Base-by-base conservation (phyloP, 768 basidiomycete species). In the Phanerochaete sordida region DNA sequence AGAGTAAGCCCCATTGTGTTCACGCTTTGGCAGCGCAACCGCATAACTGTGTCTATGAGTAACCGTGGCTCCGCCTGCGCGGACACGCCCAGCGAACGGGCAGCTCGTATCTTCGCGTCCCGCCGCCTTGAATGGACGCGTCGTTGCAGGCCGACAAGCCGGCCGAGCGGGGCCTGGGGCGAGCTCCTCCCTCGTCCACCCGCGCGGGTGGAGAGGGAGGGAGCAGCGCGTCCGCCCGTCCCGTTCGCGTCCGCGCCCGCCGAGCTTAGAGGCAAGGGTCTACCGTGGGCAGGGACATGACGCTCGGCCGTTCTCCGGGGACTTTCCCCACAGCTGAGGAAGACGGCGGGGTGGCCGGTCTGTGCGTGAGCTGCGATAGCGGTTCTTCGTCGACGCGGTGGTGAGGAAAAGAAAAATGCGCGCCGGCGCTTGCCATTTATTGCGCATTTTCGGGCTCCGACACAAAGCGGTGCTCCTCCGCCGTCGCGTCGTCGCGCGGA, bases 1-100 rank as follows among this genome's bases (percentile, higher is more conserved):
- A 90, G 87, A 91, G 88, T 90, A 87, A 91, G 90, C 90, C 90
- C 90, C 90, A 90, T 91, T 91, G 84, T 81, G 90, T 90, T 89
- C 80, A 84, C 74, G 80, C 59, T 66, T 26, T 23, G 43, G 53
- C 47, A 70, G 68, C 63, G 81, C 85, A 84, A 91, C 85, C 90
- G 90, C 83, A 91, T 91, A 83, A 89, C 90, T 91, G 71, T 91
- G 75, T 79, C 85, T 86, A 91, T 88, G 90, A 91, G 89, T 81
- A 91, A 90, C 84, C 68, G 69, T 64, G 74, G 79, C 79, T 72
- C 37, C 72, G 64, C 68, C 71, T 19, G 69, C 72, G 75, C 68
- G 49, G 63, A 53, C 62, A 71, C 72, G 70, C 71, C 74, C 81
- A 82, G 77, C 82, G 70, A 55, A 75, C 75, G 74, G 68, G 72